Evolutionary conservation across 2,329 filamentous ascomycete genomes (phyloP).

Genomic region (Xylaria sp.): DNA sequence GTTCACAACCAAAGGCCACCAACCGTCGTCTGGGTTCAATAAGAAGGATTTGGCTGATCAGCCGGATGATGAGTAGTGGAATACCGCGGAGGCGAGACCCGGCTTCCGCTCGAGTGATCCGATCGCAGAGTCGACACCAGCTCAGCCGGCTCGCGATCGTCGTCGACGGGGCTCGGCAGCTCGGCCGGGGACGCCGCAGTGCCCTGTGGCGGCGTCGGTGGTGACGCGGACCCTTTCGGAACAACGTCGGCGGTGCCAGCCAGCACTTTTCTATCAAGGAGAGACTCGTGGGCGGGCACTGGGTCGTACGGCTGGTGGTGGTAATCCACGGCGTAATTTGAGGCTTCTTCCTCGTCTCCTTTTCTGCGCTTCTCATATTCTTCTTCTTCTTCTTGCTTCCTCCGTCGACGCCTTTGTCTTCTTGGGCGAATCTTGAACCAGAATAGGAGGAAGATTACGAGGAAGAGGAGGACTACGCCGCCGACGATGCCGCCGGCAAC

Average conservation of each 20-base stretch:
- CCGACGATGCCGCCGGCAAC: conserved; percentile 32
- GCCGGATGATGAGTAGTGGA: conserved; percentile 16
- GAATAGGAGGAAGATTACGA: conserved; percentile 27
- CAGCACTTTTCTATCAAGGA: conserved; percentile 7
- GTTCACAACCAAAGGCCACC: too few species aligned
- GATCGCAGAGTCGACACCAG: neutral
- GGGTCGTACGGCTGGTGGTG: conserved; percentile 8
- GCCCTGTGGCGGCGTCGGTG: neutral
- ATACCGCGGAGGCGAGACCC: neutral
- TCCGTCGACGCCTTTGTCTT: conserved; percentile 13
- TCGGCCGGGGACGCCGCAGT: conserved; percentile 18
- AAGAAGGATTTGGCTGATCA: conserved; percentile 20
- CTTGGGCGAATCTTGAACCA: conserved; percentile 31
- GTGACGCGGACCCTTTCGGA: neutral
- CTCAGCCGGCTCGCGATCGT: conserved; percentile 19
- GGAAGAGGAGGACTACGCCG: conserved; percentile 19
- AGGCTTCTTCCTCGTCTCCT: neutral
- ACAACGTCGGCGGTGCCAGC: neutral
- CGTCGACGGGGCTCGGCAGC: conserved; percentile 29
- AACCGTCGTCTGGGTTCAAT: neutral
- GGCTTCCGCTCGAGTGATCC: neutral
- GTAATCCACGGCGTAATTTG: neutral
- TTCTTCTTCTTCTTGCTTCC: conserved; percentile 3
- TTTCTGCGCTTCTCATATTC: neutral
- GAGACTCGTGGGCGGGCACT: neutral